Evolutionary conservation across 495 filamentous ascomycete species (phyloP).

Genomic region (Penicillium mononematosum): DNA sequence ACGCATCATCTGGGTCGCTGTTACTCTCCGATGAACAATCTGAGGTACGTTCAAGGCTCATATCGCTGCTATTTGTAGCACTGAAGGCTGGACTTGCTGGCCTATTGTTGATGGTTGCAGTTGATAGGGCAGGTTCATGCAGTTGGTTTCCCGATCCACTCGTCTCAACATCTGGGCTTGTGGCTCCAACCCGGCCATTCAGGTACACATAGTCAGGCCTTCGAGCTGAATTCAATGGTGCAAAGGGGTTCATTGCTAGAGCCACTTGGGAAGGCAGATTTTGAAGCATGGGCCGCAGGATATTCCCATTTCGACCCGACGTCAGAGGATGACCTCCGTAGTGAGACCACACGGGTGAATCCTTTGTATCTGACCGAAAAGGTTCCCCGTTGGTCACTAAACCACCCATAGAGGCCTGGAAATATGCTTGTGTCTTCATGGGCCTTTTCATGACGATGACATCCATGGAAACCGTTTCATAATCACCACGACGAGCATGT

Average conservation of each 20-base stretch:
- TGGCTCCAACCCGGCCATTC: background rate
- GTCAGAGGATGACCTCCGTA: background rate
- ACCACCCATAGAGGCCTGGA: conserved; percentile 18
- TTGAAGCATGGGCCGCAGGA: background rate
- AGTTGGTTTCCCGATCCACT: background rate
- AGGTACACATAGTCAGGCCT: too few species aligned
- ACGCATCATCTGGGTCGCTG: conserved; percentile 15
- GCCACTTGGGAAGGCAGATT: background rate
- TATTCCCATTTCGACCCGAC: background rate
- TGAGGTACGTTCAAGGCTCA: background rate
- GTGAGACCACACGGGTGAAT: background rate
- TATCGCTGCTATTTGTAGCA: background rate
- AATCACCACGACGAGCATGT: conserved; percentile 29
- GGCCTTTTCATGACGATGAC: conserved; percentile 39
- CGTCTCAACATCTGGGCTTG: background rate
- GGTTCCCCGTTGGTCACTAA: conserved; percentile 19
- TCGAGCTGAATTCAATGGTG: background rate
- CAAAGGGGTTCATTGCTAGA: background rate
- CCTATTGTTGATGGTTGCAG: background rate
- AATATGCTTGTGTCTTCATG: conserved; percentile 14
- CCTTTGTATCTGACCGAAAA: background rate
- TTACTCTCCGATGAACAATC: conserved; percentile 13
- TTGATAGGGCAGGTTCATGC: background rate
- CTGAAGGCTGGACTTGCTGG: background rate
- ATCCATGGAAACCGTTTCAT: conserved; percentile 38